These are phyloP conservation scores for Amauroascus niger DNA, from an alignment of 2,329 filamentous ascomycete species.

Conservation along the genomic window DNA sequence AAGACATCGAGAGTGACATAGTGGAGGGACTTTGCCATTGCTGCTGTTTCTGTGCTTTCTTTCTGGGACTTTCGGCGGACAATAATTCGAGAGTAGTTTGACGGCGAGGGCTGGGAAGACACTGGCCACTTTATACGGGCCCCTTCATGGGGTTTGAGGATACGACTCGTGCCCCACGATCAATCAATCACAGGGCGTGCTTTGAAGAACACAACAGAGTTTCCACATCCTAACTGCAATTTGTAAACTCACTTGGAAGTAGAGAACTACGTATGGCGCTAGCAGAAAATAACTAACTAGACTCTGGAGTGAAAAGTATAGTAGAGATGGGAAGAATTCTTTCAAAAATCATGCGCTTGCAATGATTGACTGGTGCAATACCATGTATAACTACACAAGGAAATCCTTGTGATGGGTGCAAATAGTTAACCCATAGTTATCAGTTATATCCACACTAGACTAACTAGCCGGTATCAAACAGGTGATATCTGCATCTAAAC, in stretches of 20 bases:
- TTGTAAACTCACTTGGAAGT: background rate
- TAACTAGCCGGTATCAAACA: background rate
- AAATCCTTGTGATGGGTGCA: too few species aligned
- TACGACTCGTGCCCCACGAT: background rate
- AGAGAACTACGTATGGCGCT: too few species aligned
- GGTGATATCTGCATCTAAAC: background rate
- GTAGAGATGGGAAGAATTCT: too few species aligned
- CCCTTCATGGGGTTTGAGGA: background rate
- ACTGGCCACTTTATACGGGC: background rate
- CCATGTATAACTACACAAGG: too few species aligned
- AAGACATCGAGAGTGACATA: slow-evolving; percentile 38
- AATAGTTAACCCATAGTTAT: too few species aligned
- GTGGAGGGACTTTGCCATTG: slow-evolving; percentile 24
- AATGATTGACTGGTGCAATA: too few species aligned
- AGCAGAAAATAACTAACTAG: too few species aligned
- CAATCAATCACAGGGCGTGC: slow-evolving; percentile 7
- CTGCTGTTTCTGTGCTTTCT: background rate
- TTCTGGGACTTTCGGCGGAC: background rate
- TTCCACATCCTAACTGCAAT: background rate
- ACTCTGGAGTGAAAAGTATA: too few species aligned
- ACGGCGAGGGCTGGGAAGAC: background rate
- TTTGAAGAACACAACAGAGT: background rate
- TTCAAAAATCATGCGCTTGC: too few species aligned
- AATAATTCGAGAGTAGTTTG: background rate
- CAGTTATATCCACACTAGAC: background rate